Evolutionary conservation across 176 grass and related monocot genomes (phyloP).

Genomic region (Aechmea fasciata): DNA sequence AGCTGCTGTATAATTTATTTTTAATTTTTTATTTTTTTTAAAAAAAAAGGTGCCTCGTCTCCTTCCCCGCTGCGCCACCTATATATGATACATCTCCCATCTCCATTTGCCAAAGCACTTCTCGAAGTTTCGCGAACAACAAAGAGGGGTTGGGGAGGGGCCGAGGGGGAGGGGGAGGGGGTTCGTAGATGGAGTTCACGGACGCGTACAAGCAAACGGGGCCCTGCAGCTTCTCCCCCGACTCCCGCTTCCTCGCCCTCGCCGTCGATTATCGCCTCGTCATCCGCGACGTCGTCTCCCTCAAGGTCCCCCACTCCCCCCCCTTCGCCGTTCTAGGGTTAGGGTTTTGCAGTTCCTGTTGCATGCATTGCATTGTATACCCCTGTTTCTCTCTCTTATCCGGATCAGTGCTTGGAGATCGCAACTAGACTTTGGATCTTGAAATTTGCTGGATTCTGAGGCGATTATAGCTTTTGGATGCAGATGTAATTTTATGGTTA

Average conservation of each 20-base stretch:
- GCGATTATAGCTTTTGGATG: no score
- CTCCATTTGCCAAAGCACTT: no score
- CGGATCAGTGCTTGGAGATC: conserved; percentile 7
- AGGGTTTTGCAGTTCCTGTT: not conserved
- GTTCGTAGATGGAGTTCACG: conserved; percentile 62
- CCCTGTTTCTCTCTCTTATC: not conserved
- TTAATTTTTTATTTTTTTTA: no score
- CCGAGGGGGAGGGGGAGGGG: not conserved
- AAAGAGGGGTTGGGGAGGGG: no score
- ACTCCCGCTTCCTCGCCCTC: conserved; percentile 57
- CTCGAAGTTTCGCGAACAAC: no score
- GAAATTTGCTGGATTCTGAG: no score
- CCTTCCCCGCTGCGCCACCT: no score
- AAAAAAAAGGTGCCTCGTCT: no score
- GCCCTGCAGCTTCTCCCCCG: conserved; percentile 80
- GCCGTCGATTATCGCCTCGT: conserved; percentile 85
- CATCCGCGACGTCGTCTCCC: conserved; percentile 59
- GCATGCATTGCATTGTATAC: conserved; percentile 19
- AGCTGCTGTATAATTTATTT: no score
- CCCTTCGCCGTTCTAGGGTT: not conserved
- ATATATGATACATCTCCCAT: no score
- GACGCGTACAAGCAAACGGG: conserved; percentile 89
- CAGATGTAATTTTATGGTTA: no score
- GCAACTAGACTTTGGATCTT: not conserved
- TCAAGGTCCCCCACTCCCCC: conserved; percentile 40